A percentile compares a stretch with the other conserved stretches of the same genome.
Evolutionary conservation across 768 basidiomycete genomes (phyloP).

Genomic region (Filobasidium wieringae): DNA sequence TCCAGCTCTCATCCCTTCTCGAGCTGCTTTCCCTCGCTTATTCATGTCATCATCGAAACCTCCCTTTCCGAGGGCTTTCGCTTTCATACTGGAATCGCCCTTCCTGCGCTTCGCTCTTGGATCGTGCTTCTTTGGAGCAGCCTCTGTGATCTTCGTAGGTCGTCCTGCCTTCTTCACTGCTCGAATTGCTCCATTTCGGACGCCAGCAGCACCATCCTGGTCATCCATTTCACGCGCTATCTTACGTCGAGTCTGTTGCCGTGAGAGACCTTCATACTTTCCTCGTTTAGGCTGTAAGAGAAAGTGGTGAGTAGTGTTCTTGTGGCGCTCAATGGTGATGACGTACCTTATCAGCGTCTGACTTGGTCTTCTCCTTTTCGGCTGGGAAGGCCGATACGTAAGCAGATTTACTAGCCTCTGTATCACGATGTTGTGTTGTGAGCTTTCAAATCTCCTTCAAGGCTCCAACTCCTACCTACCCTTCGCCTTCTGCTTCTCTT

Average conservation of each 20-base stretch:
- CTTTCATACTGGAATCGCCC: slow-evolving; percentile 9
- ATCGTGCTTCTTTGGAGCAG: slow-evolving; percentile 31
- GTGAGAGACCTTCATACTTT: slow-evolving; percentile 57
- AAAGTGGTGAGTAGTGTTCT: background rate
- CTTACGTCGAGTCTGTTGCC: slow-evolving; percentile 76
- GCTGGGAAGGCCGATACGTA: slow-evolving; percentile 52
- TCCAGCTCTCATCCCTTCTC: slow-evolving; percentile 15
- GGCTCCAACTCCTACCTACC: slow-evolving; percentile 44
- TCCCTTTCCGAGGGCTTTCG: slow-evolving; percentile 12
- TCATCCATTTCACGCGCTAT: slow-evolving; percentile 71
- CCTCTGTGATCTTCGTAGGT: slow-evolving; percentile 62
- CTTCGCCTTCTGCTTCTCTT: slow-evolving; percentile 69
- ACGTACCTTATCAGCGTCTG: slow-evolving; percentile 19
- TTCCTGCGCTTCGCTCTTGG: slow-evolving; percentile 14
- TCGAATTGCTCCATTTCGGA: slow-evolving; percentile 64
- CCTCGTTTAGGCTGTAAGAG: slow-evolving; percentile 29
- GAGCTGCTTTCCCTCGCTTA: slow-evolving; percentile 1
- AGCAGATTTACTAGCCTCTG: slow-evolving; percentile 64
- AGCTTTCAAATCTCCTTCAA: slow-evolving; percentile 2
- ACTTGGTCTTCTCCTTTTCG: slow-evolving; percentile 41
- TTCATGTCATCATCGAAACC: slow-evolving; percentile 12
- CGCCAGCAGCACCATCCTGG: slow-evolving; percentile 47
- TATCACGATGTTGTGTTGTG: background rate
- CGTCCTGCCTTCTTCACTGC: slow-evolving; percentile 68
- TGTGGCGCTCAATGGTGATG: background rate